Evolutionary conservation across 2,329 filamentous ascomycete genomes (phyloP).

Genomic region (Trichoderma sp.): DNA sequence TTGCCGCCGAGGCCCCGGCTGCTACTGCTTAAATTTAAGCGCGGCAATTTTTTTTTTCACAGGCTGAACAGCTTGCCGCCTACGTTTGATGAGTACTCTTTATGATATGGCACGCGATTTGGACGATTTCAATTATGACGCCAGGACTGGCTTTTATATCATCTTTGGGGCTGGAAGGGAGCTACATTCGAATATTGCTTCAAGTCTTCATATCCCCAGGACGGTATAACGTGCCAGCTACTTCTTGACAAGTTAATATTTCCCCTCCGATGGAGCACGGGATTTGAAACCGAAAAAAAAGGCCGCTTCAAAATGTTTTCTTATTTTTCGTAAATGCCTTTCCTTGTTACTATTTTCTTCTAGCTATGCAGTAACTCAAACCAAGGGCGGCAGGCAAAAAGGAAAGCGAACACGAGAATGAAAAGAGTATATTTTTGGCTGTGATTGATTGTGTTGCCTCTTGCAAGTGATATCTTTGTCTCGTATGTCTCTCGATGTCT

Average conservation of each 20-base stretch:
- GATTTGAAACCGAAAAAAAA: constrained; percentile 29
- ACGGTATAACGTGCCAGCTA: constrained; percentile 32
- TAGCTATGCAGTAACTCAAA: constrained; percentile 42
- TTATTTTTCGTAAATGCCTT: constrained; percentile 39
- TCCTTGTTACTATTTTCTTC: constrained; percentile 37
- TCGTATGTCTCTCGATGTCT: neutral
- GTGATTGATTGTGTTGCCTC: neutral
- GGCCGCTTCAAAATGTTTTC: constrained; percentile 31
- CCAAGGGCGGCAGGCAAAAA: constrained; percentile 32
- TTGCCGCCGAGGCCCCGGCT: constrained; percentile 30
- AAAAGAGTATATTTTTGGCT: constrained; percentile 36
- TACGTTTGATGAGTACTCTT: constrained; percentile 35
- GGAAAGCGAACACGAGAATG: constrained; percentile 39
- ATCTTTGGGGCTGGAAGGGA: constrained; percentile 31
- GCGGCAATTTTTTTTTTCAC: constrained; percentile 28
- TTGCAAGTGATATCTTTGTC: neutral
- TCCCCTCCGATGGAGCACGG: constrained; percentile 32
- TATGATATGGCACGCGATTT: constrained; percentile 45
- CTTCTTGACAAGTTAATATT: constrained; percentile 35
- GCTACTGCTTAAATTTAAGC: constrained; percentile 37
- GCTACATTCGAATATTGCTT: constrained; percentile 30
- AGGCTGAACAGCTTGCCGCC: constrained; percentile 30
- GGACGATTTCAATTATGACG: constrained; percentile 42
- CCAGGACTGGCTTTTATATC: constrained; percentile 31
- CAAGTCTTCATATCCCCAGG: constrained; percentile 31